Evolutionary conservation across 768 basidiomycete species (phyloP).

Genomic region (Lentinula raphanica): DNA sequence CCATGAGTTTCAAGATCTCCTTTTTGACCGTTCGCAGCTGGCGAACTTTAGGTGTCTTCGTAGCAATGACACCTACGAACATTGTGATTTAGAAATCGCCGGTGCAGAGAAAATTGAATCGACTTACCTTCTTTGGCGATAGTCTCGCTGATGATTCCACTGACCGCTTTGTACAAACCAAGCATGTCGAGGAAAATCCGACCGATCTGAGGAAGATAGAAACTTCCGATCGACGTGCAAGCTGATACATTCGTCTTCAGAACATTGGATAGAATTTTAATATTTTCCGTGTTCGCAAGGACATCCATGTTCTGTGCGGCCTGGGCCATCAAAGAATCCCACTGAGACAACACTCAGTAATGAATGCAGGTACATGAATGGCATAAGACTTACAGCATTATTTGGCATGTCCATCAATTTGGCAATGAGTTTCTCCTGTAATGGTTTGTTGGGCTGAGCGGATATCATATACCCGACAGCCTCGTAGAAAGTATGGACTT

Average conservation of each 20-base stretch:
- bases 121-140: slow-evolving; percentile 75
- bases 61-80: slow-evolving; percentile 73
- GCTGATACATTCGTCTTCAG: slow-evolving; percentile 98
- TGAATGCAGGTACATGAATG: background rate
- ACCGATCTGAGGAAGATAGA: slow-evolving; percentile 96
- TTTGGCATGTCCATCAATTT: slow-evolving; percentile 98
- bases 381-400: slow-evolving; percentile 64
- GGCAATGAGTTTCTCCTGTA: slow-evolving; percentile 90
- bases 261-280: slow-evolving; percentile 94
- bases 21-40: slow-evolving; percentile 96
- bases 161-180: slow-evolving; percentile 95
- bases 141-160: slow-evolving; percentile 91
- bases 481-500: slow-evolving; percentile 99
- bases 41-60: slow-evolving; percentile 94
- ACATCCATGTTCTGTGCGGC: slow-evolving; percentile 92
- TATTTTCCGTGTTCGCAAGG: slow-evolving; percentile 83
- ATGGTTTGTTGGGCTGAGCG: slow-evolving; percentile 95
- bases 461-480: slow-evolving; percentile 99
- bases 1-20: slow-evolving; percentile 95
- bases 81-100: slow-evolving; percentile 7
- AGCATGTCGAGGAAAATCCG: slow-evolving; percentile 98
- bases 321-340: slow-evolving; percentile 96
- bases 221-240: slow-evolving; percentile 93
- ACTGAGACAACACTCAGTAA: slow-evolving; percentile 42
- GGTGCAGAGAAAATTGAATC: background rate